phyloP scores from a whole-genome alignment of 257 asterid species.

The Solanum infundibuliforme region DNA sequence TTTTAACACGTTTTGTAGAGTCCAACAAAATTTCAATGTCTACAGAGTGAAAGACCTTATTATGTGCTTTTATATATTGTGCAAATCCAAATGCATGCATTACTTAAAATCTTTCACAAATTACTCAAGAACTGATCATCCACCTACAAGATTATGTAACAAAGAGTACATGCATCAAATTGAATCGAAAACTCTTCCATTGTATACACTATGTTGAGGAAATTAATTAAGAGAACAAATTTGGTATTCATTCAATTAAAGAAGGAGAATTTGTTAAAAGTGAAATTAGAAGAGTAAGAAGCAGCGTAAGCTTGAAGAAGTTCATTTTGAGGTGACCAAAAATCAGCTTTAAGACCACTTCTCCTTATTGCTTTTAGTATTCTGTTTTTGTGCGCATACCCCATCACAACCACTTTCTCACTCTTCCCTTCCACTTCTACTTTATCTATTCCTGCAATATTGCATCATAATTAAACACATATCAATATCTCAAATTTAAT shows the following conservation, averaged over 20 bases:
- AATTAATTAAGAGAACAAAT: too few relatives aligned
- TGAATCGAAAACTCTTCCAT: background rate
- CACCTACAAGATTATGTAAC: background rate
- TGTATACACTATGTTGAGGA: background rate
- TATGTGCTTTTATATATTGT: too few relatives aligned
- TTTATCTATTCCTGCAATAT: constrained; percentile 27
- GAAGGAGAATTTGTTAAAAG: constrained; percentile 21
- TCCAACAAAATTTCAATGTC: too few relatives aligned
- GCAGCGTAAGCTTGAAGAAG: constrained; percentile 41
- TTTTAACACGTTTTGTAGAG: too few relatives aligned
- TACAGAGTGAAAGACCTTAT: too few relatives aligned
- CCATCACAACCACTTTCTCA: constrained; percentile 27
- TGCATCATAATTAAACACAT: background rate
- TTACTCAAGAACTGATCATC: background rate
- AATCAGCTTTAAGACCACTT: constrained; percentile 40
- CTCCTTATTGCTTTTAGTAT: constrained; percentile 36
- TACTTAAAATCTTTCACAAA: background rate
- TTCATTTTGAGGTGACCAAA: constrained; percentile 43
- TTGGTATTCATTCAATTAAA: too few relatives aligned
- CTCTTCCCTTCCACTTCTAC: constrained; percentile 36
- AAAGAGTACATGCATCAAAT: background rate
- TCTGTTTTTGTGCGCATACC: constrained; percentile 37
- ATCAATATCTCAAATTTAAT: background rate
- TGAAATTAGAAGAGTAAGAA: constrained; percentile 6
- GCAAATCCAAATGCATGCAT: background rate